Conservation (phyloP, 805 yeast species). For the Jamesozyma piceae region DNA sequence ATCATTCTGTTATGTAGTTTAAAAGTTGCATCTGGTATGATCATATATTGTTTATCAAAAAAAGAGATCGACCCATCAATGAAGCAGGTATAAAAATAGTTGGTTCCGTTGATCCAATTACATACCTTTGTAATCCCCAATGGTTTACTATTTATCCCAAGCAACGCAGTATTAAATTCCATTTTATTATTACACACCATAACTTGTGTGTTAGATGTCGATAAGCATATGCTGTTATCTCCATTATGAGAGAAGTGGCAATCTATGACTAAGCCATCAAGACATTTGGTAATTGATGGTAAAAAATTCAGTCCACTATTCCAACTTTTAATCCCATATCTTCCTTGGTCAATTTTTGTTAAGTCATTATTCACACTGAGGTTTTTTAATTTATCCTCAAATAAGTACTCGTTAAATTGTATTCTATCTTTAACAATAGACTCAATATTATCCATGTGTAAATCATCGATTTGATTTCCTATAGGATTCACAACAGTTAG, state of each 20-base stretch:
- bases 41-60: slow-evolving; percentile 4
- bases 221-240: slow-evolving; percentile 6
- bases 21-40: slow-evolving; percentile 1
- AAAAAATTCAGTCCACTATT: slow-evolving; percentile 10
- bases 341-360: slow-evolving; percentile 6
- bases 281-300: neutral
- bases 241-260: slow-evolving; percentile 1
- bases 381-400: slow-evolving; percentile 9
- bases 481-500: slow-evolving; percentile 2
- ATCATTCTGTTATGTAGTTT: slow-evolving; percentile 35
- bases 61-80: slow-evolving; percentile 20
- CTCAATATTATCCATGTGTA: slow-evolving; percentile 13
- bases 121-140: slow-evolving; percentile 16
- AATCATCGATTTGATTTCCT: slow-evolving; percentile 3
- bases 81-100: slow-evolving; percentile 14
- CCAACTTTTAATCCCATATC: slow-evolving; percentile 14
- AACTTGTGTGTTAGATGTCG: slow-evolving; percentile 12
- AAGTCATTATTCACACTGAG: slow-evolving; percentile 8
- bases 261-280: slow-evolving; percentile 2
- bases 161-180: neutral
- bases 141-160: neutral
- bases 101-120: slow-evolving; percentile 11
- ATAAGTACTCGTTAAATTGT: slow-evolving; percentile 14
- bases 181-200: slow-evolving; percentile 3
- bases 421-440: slow-evolving; percentile 22